Base-by-base conservation (phyloP, 1,139 yeast species). In the Blastobotrys niveus region DNA sequence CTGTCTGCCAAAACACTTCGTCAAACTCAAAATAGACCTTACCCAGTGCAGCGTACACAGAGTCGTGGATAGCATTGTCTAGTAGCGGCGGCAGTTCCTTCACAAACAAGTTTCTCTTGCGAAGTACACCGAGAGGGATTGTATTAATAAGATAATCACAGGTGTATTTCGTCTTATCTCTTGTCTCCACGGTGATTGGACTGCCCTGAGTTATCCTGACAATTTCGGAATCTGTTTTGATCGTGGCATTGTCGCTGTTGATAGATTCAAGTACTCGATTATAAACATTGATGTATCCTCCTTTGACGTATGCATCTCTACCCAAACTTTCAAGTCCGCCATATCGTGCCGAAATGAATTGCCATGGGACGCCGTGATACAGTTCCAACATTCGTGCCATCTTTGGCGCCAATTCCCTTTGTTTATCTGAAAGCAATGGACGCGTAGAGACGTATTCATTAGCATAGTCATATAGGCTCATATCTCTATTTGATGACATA, bases 351-450 rank as follows among this genome's bases (percentile, higher is more conserved):
- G 94, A 82, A 54, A 82, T 71, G 27, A 64, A 59, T 33, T 75
- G 76, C 78, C 87, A 79, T 21, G 81, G 71, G 22, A 81, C 67
- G 0, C 94, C 96, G 59, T 79, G 84, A 91, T 94, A 86, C 30
- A 82, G 65, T 59, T 87, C 95, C 46, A 77, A 59, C 48, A 71
- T 71, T 52, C 94, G 65, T 30, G 76, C 63, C 49, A 73, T 59
- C 49, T 77, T 76, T 2, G 76, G 72, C 17, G 79, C 72, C 49
- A 71, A 69, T 31, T 60, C 58, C 25, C 69, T 68, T 58, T 84
- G 91, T 2, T 67, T 72, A 14, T 63, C 62, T 0, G 80, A 72
- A 32, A 84, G 60, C 25, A 80, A 59, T 22, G 67, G 62, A 20
- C 72, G 68, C 49, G 64, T 64, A 31, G 59, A 60, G n/a, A 80